Percentiles rank a stretch among this genome's conserved stretches.
These are phyloP conservation scores for Globisporangium irregulare DNA, from an alignment of 352 stramenopile species.

Conservation along the genomic window DNA sequence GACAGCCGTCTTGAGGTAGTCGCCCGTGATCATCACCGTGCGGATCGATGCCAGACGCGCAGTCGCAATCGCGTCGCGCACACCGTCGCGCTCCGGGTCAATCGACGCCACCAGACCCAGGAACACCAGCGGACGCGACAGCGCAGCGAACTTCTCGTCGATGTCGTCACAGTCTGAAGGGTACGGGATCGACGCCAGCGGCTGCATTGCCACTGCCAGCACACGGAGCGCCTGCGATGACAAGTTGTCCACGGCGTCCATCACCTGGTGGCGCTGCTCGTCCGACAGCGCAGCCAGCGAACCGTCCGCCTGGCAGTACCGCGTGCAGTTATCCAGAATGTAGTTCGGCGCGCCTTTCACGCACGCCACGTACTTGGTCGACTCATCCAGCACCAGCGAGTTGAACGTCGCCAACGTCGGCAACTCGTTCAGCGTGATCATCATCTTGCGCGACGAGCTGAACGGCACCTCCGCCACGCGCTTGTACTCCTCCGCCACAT, in stretches of 20 bases:
- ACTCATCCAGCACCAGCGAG: slow-evolving; percentile 16
- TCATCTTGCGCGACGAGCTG: slow-evolving; percentile 88
- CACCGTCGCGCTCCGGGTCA: slow-evolving; percentile 34
- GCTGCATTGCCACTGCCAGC: slow-evolving; percentile 67
- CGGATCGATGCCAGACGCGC: slow-evolving; percentile 30
- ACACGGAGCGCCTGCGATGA: slow-evolving; percentile 49
- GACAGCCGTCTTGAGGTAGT: slow-evolving; percentile 89
- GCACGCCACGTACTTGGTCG: slow-evolving; percentile 22
- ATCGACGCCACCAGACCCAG: slow-evolving; percentile 87
- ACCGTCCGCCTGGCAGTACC: slow-evolving; percentile 21
- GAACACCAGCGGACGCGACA: slow-evolving; percentile 67
- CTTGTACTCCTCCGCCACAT: slow-evolving; percentile 29
- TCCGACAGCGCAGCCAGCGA: slow-evolving; percentile 18
- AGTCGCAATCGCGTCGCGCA: slow-evolving; percentile 29
- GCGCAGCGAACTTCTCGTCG: slow-evolving; percentile 24
- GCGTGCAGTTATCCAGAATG: slow-evolving; percentile 36
- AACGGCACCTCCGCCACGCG: slow-evolving; percentile 86
- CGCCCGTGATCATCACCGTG: slow-evolving; percentile 87
- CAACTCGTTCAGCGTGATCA: slow-evolving; percentile 45
- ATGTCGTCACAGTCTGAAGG: slow-evolving; percentile 20
- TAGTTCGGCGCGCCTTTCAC: slow-evolving; percentile 43
- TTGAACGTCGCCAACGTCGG: slow-evolving; percentile 17
- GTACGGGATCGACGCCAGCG: slow-evolving; percentile 16
- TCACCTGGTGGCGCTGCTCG: slow-evolving; percentile 17
- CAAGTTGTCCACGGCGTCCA: slow-evolving; percentile 28